phyloP scores from a whole-genome alignment of 2,329 filamentous ascomycete species.

The Grosmannia serpens region DNA sequence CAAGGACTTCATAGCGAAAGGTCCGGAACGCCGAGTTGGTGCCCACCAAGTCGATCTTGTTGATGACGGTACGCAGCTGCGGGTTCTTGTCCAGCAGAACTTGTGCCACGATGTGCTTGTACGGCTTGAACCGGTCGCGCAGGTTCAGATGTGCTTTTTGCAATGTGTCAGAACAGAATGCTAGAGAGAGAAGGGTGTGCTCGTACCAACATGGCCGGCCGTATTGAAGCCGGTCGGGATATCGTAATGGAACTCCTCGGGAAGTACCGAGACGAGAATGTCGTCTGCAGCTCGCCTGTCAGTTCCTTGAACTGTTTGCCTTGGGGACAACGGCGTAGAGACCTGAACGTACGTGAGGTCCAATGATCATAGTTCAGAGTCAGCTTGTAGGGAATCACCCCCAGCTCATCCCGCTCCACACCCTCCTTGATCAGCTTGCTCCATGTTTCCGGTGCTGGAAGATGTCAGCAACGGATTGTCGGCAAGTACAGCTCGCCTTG shows the following conservation, averaged over 20 bases:
- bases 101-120: conserved; percentile 75
- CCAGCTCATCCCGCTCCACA: conserved; percentile 55
- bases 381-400: conserved; percentile 64
- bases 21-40: conserved; percentile 78
- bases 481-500: background rate
- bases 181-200: conserved; percentile 1
- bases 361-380: conserved; percentile 75
- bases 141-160: conserved; percentile 78
- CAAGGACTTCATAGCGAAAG: conserved; percentile 83
- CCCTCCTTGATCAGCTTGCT: conserved; percentile 57
- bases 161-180: background rate
- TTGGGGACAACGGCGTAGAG: background rate
- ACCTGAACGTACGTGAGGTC: conserved; percentile 53
- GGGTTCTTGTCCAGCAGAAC: conserved; percentile 86
- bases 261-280: conserved; percentile 70
- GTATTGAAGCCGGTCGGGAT: conserved; percentile 78
- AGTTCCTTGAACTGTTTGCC: conserved; percentile 7
- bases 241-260: conserved; percentile 67
- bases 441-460: conserved; percentile 60
- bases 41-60: conserved; percentile 86
- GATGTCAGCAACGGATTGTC: background rate
- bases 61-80: conserved; percentile 77
- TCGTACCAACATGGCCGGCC: conserved; percentile 68
- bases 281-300: conserved; percentile 44
- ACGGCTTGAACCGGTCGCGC: conserved; percentile 68